These are phyloP conservation scores for Nannochloropsis granulata DNA, from an alignment of 108 stramenopile genomes.

Conservation along the genomic window DNA sequence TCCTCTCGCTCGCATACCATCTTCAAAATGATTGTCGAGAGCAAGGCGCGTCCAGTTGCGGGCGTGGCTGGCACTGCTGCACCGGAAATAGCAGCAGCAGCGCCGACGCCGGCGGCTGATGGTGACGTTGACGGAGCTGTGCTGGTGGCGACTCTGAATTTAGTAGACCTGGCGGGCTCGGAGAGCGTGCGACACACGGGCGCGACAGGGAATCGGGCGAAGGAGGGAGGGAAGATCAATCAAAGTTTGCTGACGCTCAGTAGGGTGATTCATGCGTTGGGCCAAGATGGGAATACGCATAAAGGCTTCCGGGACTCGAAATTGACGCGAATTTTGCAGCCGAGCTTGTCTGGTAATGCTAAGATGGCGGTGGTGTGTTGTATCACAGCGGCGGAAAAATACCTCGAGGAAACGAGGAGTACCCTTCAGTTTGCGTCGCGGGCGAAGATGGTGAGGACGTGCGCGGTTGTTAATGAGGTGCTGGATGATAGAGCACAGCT, in stretches of 20 bases:
- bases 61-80: background rate
- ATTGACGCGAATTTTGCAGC: conserved; percentile 92
- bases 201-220: conserved; percentile 82
- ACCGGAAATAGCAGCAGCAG: background rate
- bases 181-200: conserved; percentile 46
- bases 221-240: conserved; percentile 98
- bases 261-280: conserved; percentile 48
- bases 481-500: conserved; percentile 34
- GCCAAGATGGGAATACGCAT: conserved; percentile 24
- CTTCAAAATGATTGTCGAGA: conserved; percentile 51
- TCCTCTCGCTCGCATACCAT: conserved; percentile 92
- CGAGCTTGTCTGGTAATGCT: conserved; percentile 83
- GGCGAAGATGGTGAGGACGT: conserved; percentile 37
- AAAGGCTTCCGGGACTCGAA: conserved; percentile 73
- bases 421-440: conserved; percentile 35
- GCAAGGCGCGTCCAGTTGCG: background rate
- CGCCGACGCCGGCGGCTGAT: background rate
- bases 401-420: conserved; percentile 70
- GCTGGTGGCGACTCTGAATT: conserved; percentile 39
- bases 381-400: conserved; percentile 61
- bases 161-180: conserved; percentile 49
- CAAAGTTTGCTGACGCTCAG: conserved; percentile 74
- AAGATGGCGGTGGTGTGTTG: conserved; percentile 87
- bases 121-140: conserved; percentile 30
- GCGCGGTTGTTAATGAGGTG: conserved; percentile 36